Evolutionary conservation across 768 basidiomycete species (phyloP).

Genomic region (Lentinula boryana): DNA sequence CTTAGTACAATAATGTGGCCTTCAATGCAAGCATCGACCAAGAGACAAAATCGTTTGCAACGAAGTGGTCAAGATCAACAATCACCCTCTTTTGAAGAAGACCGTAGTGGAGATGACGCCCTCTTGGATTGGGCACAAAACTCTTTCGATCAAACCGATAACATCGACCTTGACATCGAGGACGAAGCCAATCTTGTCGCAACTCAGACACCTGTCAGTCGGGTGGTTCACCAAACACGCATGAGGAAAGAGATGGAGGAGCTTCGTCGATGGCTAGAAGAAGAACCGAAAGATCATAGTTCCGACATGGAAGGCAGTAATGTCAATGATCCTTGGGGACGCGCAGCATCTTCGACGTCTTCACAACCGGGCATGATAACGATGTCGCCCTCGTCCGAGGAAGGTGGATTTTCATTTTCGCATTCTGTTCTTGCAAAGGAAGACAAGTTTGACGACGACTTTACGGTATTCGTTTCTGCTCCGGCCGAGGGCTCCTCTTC

Average conservation of each 20-base stretch:
- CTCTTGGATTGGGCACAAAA: slow-evolving; percentile 37
- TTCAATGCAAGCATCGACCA: slow-evolving; percentile 50
- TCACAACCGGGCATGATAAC: background rate
- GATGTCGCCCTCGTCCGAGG: background rate
- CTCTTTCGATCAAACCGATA: slow-evolving; percentile 29
- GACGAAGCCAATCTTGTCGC: background rate
- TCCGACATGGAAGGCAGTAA: slow-evolving; percentile 7
- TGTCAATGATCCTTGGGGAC: slow-evolving; percentile 35
- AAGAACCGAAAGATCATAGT: slow-evolving; percentile 22
- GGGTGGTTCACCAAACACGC: slow-evolving; percentile 23
- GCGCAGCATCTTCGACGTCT: slow-evolving; percentile 8
- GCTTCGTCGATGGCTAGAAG: slow-evolving; percentile 58
- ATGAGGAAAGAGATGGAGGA: slow-evolving; percentile 50
- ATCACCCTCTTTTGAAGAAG: background rate
- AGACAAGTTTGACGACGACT: slow-evolving; percentile 72
- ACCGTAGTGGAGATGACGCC: slow-evolving; percentile 20
- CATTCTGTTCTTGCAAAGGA: background rate
- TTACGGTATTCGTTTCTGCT: slow-evolving; percentile 70
- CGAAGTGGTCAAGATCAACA: background rate
- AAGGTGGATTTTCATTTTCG: background rate
- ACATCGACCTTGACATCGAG: slow-evolving; percentile 14
- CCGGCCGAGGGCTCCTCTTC: slow-evolving; percentile 17
- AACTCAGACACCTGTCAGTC: slow-evolving; percentile 13
- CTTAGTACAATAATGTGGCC: slow-evolving; percentile 89
- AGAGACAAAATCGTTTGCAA: slow-evolving; percentile 7